phyloP scores from a whole-genome alignment of 805 yeast genomes.

The Yueomyces sp. region DNA sequence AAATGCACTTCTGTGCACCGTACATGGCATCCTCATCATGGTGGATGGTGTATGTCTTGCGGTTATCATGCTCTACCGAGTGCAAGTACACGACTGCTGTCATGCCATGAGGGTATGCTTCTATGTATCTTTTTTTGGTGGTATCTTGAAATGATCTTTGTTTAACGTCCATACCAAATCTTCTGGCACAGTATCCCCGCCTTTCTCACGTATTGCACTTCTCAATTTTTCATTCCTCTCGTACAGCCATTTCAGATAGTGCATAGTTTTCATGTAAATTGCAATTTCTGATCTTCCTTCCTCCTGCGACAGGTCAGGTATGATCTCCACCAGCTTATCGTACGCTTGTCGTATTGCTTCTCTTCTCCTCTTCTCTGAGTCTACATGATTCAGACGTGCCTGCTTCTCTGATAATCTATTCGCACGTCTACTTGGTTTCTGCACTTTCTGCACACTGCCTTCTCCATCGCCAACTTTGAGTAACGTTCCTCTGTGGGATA shows the following conservation, averaged over 20 bases:
- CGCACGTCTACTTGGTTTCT: constrained; percentile 4
- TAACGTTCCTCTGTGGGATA: too few relatives aligned
- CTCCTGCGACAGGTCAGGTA: constrained; percentile 54
- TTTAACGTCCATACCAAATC: background rate
- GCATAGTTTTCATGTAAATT: constrained; percentile 52
- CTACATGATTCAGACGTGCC: constrained; percentile 56
- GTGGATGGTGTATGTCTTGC: too few relatives aligned
- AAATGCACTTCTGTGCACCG: too few relatives aligned
- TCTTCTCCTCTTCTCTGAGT: constrained; percentile 77
- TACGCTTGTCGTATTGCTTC: constrained; percentile 75
- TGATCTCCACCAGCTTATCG: constrained; percentile 57
- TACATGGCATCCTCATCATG: too few relatives aligned
- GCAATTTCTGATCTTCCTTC: constrained; percentile 74
- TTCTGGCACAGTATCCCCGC: constrained; percentile 11
- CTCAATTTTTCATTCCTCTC: constrained; percentile 36
- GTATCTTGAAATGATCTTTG: background rate
- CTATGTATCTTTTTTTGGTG: background rate
- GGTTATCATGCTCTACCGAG: too few relatives aligned
- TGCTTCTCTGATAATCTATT: constrained; percentile 22
- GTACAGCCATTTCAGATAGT: constrained; percentile 38
- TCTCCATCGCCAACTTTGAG: too few relatives aligned
- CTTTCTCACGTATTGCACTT: constrained; percentile 1
- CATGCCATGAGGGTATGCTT: background rate
- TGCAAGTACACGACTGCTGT: too few relatives aligned
- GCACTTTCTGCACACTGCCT: constrained; percentile 3